Evolutionary conservation across 805 yeast genomes (phyloP).

Genomic region (Pichia deserticola): DNA sequence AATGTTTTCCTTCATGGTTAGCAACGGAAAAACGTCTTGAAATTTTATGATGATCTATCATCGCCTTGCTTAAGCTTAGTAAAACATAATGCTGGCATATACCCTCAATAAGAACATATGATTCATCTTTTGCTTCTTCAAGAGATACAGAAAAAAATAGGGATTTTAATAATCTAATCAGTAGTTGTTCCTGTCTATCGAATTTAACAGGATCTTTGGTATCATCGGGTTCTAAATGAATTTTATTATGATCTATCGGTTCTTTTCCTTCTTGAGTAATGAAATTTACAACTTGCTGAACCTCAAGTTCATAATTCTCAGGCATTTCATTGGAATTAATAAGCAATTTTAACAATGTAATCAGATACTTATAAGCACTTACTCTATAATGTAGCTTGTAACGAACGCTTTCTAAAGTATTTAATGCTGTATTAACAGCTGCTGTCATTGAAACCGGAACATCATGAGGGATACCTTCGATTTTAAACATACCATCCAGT

Average conservation of each 20-base stretch:
- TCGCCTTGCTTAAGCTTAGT: slow-evolving; percentile 66
- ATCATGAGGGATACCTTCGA: slow-evolving; percentile 58
- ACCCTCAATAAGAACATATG: slow-evolving; percentile 51
- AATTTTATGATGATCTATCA: slow-evolving; percentile 59
- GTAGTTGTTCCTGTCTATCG: slow-evolving; percentile 56
- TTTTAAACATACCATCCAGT: slow-evolving; percentile 56
- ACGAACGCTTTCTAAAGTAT: slow-evolving; percentile 61
- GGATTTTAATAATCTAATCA: slow-evolving; percentile 57
- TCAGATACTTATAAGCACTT: slow-evolving; percentile 70
- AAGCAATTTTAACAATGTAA: slow-evolving; percentile 58
- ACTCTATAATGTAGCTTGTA: slow-evolving; percentile 59
- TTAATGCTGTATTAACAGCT: slow-evolving; percentile 72
- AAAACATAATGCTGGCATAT: slow-evolving; percentile 74
- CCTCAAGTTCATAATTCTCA: slow-evolving; percentile 32
- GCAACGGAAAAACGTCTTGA: slow-evolving; percentile 65
- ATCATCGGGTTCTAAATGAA: slow-evolving; percentile 31
- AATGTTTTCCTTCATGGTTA: slow-evolving; percentile 71
- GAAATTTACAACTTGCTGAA: slow-evolving; percentile 43
- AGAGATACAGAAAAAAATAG: slow-evolving; percentile 72
- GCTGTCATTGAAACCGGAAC: slow-evolving; percentile 77
- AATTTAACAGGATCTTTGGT: slow-evolving; percentile 43
- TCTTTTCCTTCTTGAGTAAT: slow-evolving; percentile 30
- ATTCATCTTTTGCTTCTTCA: slow-evolving; percentile 64
- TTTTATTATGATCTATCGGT: slow-evolving; percentile 14
- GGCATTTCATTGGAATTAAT: slow-evolving; percentile 50